Evolutionary conservation across 2,329 filamentous ascomycete genomes (phyloP).

Genomic region (Xylaria sp.): DNA sequence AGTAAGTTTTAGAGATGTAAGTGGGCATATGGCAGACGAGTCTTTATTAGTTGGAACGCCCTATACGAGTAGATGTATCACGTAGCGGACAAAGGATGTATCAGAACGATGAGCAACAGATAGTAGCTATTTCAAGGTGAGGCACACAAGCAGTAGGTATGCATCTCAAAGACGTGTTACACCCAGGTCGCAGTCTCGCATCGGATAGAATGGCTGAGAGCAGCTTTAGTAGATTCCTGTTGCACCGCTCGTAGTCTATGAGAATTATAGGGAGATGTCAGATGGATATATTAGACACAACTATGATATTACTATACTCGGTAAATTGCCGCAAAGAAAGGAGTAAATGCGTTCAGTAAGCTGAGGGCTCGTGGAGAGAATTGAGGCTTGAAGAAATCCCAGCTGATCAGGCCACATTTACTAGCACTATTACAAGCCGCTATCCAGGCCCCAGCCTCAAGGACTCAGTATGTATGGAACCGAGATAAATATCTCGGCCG

Average conservation of each 20-base stretch:
- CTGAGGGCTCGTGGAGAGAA: not conserved
- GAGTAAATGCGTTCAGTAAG: not conserved
- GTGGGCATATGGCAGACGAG: too few species aligned
- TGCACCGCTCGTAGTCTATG: too few species aligned
- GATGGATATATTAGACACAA: not conserved
- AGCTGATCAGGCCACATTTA: constrained; percentile 12
- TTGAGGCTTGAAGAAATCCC: constrained; percentile 16
- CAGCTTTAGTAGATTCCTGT: too few species aligned
- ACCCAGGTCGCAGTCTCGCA: too few species aligned
- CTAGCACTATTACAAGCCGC: not conserved
- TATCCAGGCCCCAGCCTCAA: constrained; percentile 6
- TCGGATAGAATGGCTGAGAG: too few species aligned
- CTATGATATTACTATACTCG: constrained; percentile 8
- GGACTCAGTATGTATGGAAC: constrained; percentile 2
- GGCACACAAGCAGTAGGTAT: too few species aligned
- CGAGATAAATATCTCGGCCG: constrained; percentile 31
- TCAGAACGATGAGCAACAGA: not conserved
- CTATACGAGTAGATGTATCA: not conserved
- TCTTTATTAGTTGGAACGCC: not conserved
- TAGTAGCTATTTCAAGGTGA: too few species aligned
- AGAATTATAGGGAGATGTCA: not conserved
- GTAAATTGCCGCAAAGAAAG: not conserved
- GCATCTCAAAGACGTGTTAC: too few species aligned
- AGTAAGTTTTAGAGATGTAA: too few species aligned
- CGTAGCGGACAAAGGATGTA: not conserved